A percentile compares a stretch with the other conserved stretches of the same genome.
These are phyloP conservation scores for Penicillium alfredii DNA, from an alignment of 495 filamentous ascomycete species.

Conservation along the genomic window DNA sequence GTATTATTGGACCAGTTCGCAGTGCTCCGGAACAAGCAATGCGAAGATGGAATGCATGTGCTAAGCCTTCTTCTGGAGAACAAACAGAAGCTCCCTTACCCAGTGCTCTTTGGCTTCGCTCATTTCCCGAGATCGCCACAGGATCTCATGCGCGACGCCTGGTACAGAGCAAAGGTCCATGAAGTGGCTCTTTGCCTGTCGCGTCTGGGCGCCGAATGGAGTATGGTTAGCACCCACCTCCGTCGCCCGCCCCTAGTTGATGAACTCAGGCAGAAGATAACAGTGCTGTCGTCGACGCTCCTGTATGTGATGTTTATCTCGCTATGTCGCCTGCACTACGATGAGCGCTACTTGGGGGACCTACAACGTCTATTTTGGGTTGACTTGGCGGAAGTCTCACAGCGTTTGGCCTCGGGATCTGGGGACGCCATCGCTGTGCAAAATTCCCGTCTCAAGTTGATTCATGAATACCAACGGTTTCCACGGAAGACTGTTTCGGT, in stretches of 20 bases:
- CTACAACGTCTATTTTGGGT: not conserved
- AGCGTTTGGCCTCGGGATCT: no score
- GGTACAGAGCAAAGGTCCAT: not conserved
- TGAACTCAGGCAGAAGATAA: not conserved
- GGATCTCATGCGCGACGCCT: not conserved
- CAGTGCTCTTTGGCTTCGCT: not conserved
- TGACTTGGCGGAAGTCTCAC: no score
- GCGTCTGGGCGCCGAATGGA: not conserved
- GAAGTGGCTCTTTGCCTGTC: not conserved
- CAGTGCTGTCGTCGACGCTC: not conserved
- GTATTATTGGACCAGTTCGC: no score
- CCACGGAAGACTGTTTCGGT: no score
- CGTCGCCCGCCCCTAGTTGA: conserved; percentile 2
- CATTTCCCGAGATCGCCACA: conserved; percentile 2
- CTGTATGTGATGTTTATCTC: conserved; percentile 7
- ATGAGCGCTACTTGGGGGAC: not conserved
- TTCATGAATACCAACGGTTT: no score
- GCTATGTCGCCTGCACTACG: not conserved
- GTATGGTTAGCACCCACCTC: not conserved
- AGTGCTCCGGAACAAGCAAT: no score
- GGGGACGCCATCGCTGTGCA: no score
- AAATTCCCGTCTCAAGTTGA: no score
- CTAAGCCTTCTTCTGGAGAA: conserved; percentile 7
- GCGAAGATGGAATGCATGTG: not conserved
- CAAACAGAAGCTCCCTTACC: conserved; percentile 7